A percentile compares a stretch with the other conserved stretches of the same genome.
Evolutionary conservation across 371 early-diverging fungal genomes (phyloP).

Genomic region (Mucor mucedo): DNA sequence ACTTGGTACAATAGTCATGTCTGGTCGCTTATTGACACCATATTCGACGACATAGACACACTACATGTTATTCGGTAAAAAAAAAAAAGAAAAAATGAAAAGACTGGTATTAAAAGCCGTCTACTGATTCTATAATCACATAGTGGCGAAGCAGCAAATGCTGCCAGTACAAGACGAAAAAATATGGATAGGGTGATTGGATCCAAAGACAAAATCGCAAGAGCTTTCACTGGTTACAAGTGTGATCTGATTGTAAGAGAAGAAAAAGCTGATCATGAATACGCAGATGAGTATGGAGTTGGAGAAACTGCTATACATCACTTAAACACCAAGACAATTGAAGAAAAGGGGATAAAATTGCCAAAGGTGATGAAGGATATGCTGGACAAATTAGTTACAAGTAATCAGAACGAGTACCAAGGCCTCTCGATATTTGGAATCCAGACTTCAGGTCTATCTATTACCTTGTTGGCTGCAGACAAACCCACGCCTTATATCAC

Average conservation of each 20-base stretch:
- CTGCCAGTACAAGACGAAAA: constrained; percentile 13
- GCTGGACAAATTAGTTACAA: constrained; percentile 12
- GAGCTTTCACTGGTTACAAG: too few relatives aligned
- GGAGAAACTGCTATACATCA: constrained; percentile 18
- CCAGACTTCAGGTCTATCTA: too few relatives aligned
- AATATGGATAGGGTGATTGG: constrained; percentile 21
- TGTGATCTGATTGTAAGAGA: constrained; percentile 20
- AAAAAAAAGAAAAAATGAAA: too few relatives aligned
- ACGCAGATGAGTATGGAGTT: constrained; percentile 16
- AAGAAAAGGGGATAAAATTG: constrained; percentile 24
- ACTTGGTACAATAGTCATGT: constrained; percentile 22
- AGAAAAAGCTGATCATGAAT: constrained; percentile 14
- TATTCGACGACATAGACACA: constrained; percentile 14
- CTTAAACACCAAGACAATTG: constrained; percentile 13
- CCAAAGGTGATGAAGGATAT: constrained; percentile 26
- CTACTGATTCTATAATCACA: constrained; percentile 4
- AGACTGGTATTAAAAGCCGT: constrained; percentile 4
- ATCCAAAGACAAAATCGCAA: constrained; percentile 10
- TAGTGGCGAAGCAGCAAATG: constrained; percentile 16
- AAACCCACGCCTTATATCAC: constrained; percentile 16
- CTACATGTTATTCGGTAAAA: constrained; percentile 19
- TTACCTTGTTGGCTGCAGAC: constrained; percentile 13
- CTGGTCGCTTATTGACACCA: constrained; percentile 20
- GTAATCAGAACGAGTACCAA: constrained; percentile 14
- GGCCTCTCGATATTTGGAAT: constrained; percentile 7